Evolutionary conservation across 179 eudicot genomes (phyloP).

Genomic region (Gypsophila paniculata): DNA sequence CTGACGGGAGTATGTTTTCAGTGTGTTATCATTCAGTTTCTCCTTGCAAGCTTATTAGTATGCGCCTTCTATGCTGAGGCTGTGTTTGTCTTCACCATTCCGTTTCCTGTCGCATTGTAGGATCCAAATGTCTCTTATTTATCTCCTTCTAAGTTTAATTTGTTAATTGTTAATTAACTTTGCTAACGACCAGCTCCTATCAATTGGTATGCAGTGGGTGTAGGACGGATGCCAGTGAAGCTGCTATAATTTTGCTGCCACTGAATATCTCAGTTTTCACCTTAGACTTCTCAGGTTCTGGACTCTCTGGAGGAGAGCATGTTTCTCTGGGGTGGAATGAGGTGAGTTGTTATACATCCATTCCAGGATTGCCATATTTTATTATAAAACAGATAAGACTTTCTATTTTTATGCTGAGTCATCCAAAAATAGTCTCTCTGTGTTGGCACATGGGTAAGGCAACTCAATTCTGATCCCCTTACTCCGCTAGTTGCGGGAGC

Average conservation of each 20-base stretch:
- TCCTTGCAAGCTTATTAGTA: conserved; percentile 6
- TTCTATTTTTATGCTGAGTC: neutral
- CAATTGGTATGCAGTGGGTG: conserved; percentile 70
- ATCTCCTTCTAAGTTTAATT: neutral
- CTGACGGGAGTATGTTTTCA: neutral
- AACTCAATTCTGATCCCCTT: too few species aligned
- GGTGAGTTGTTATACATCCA: conserved; percentile 40
- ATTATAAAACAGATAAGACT: neutral
- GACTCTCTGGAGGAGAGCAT: conserved; percentile 98
- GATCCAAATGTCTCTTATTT: conserved; percentile 6
- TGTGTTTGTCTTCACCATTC: conserved; percentile 11
- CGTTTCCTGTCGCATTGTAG: neutral
- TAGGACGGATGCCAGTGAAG: conserved; percentile 99
- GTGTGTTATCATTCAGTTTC: neutral
- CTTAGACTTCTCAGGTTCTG: conserved; percentile 97
- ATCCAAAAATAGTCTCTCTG: too few species aligned
- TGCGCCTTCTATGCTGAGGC: neutral
- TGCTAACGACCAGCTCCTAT: conserved; percentile 25
- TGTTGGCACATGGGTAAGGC: too few species aligned
- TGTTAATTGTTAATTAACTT: conserved; percentile 5
- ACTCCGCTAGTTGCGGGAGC: too few species aligned
- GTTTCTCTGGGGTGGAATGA: conserved; percentile 97
- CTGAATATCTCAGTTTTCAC: conserved; percentile 90
- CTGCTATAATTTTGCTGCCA: conserved; percentile 89
- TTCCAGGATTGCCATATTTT: conserved; percentile 7